Base-by-base conservation (phyloP, 1,284 basidiomycete species). In the Tilletia setariae region DNA sequence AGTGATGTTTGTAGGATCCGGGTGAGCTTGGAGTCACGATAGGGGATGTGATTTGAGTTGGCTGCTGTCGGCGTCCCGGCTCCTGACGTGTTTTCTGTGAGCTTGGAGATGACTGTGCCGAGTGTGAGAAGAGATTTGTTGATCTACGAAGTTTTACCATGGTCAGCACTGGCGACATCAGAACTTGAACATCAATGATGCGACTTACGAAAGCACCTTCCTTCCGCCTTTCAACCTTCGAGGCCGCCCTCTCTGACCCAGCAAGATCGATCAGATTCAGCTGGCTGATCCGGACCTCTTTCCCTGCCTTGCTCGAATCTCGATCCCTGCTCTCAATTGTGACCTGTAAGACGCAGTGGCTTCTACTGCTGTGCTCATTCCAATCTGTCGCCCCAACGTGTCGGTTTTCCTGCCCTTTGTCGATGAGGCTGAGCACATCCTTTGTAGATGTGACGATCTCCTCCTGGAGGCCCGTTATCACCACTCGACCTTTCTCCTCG, bases 301-400 rank as follows among this genome's bases (percentile, higher is more conserved):
- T 73, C 9, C 70, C 70, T 0, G 43, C 62, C 19, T 21, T n/a
- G 16, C 62, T 59, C 8, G 44, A n/a, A 49, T 49, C 30, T 25
- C 19, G 43, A 53, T 65, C 59, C 1, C 76, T 69, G 51, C 74
- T 75, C 67, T 77, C 74, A 70, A 83, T 83, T 21, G 85, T 85
- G 47, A 88, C 84, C 0, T 85, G 85, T 69, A 87, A 87, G 1
- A 87, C 85, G 74, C 91, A 93, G 83, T 98, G 95, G 84, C 90
- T 93, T n/a, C 95, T 86, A 75, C 92, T 94, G 84, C 91, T 93
- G 63, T 94, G 85, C 78, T 94, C 92, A 81, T 98, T 98, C 93
- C 94, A 98, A 82, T 98, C 95, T 15, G 95, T 98, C 71, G 89
- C 91, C 0, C 94, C 95, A 7, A 94, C 94, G 74, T 94, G 87